These are phyloP conservation scores for Penicillium silybi DNA, from an alignment of 495 filamentous ascomycete genomes.

Conservation along the genomic window DNA sequence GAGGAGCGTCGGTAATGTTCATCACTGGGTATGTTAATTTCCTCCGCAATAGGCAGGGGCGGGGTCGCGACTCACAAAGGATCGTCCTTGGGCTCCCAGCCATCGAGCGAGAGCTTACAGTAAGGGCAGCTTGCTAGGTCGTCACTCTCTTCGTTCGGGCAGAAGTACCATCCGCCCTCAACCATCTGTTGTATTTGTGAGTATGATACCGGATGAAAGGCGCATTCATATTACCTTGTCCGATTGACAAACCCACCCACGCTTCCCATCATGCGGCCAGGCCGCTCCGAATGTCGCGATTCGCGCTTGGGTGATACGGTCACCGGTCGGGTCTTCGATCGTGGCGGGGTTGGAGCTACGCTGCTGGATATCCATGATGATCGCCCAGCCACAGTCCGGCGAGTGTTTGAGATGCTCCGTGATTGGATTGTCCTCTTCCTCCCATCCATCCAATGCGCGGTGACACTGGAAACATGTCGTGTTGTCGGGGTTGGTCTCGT, in stretches of 20 bases:
- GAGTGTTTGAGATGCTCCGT: constrained; percentile 82
- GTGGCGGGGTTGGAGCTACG: constrained; percentile 58
- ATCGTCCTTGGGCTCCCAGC: constrained; percentile 88
- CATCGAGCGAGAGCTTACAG: constrained; percentile 79
- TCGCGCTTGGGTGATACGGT: constrained; percentile 68
- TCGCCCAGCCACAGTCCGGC: constrained; percentile 80
- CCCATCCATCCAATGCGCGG: constrained; percentile 82
- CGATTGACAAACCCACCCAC: constrained; percentile 81
- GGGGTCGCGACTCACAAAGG: constrained; percentile 59
- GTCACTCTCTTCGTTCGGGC: constrained; percentile 70
- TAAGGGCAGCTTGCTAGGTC: constrained; percentile 88
- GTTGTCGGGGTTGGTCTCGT: constrained; percentile 72
- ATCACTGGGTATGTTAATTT: constrained; percentile 52
- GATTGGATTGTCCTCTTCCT: constrained; percentile 72
- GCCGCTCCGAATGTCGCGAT: constrained; percentile 67
- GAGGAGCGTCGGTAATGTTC: constrained; percentile 79
- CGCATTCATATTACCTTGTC: constrained; percentile 59
- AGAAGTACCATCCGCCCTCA: constrained; percentile 90
- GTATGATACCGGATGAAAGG: constrained; percentile 8
- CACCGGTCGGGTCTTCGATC: constrained; percentile 67
- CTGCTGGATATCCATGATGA: constrained; percentile 67
- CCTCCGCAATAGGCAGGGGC: constrained; percentile 15
- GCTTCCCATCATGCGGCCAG: constrained; percentile 89
- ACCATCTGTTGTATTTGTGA: constrained; percentile 61
- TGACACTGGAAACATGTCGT: constrained; percentile 83